phyloP scores from a whole-genome alignment of 257 asterid genomes.

The Penstemon barbatus region DNA sequence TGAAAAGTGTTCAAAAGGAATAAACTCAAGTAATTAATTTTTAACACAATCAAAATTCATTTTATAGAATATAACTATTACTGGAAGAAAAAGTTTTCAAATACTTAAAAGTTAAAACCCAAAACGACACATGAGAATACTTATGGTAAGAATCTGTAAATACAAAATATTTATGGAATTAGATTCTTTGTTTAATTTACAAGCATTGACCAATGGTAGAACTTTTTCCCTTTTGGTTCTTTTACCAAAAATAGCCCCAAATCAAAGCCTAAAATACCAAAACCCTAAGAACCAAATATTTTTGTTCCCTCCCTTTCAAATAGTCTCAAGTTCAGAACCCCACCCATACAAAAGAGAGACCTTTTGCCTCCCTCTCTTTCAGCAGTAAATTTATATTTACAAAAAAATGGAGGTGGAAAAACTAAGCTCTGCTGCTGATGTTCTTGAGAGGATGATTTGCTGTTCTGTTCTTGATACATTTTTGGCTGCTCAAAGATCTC shows the following conservation, averaged over 20 bases:
- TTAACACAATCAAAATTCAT: too few relatives aligned
- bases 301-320: conserved; percentile 33
- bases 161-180: too few relatives aligned
- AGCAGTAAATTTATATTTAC: not conserved
- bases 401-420: conserved; percentile 36
- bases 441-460: conserved; percentile 31
- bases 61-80: too few relatives aligned
- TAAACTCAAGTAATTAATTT: too few relatives aligned
- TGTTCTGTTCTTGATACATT: conserved; percentile 28
- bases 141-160: too few relatives aligned
- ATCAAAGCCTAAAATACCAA: conserved; percentile 22
- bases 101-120: too few relatives aligned
- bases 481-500: conserved; percentile 31
- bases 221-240: not conserved
- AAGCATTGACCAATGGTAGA: not conserved
- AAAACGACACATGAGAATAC: too few relatives aligned
- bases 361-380: not conserved
- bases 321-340: not conserved
- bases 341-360: not conserved
- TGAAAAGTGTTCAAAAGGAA: too few relatives aligned
- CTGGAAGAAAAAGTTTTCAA: too few relatives aligned
- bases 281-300: conserved; percentile 24
- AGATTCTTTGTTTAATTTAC: too few relatives aligned
- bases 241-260: not conserved
- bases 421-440: conserved; percentile 28